Evolutionary conservation across 352 stramenopile species (phyloP), one percentile per base, ranked within the genome.

Genomic region (Pythium brachiatum): DNA sequence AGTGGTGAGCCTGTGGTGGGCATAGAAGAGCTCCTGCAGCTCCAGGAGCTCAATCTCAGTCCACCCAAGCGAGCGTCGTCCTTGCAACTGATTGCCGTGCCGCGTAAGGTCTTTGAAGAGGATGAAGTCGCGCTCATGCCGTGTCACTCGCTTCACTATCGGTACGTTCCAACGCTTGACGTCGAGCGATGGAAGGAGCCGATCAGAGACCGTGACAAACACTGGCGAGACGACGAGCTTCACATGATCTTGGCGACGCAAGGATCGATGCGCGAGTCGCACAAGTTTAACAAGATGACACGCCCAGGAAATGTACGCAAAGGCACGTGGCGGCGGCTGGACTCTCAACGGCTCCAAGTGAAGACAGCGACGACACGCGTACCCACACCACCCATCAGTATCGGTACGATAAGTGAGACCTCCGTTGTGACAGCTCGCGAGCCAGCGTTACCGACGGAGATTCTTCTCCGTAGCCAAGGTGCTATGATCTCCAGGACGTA

Each of bases 61-160:
- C 47, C 58, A 7, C 38, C 39, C 3, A 66, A 59, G 8, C 41
- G 53, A 13, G 18, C 62, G 18, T 81, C 81, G 34, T 66, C 71
- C 3, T 63, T 89, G 1, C 73, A 82, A 23, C 71, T 91, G 20
- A 44, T 72, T n/a, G 36, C 58, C 21, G 57, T 86, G 6, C 77
- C 81, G 1, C 78, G 77, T 23, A 88, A 86, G 47, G 85, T 78
- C 39, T 47, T 74, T 21, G 29, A 41, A 9, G 52, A 69, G 1
- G 81, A 91, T 53, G 81, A 91, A 60, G 47, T 88, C 16, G 78
- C 81, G 21, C 73, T 91, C n/a, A 91, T 91, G 81, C 81, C 81
- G 2, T 91, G 81, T 44, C 75, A 89, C 66, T 79, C 77, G 21
- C 53, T 87, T 2, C 66, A 73, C 23, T 74, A 88, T 25, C 75